Conservation (phyloP, 768 basidiomycete species). For the Coprinopsis cinerea region DNA sequence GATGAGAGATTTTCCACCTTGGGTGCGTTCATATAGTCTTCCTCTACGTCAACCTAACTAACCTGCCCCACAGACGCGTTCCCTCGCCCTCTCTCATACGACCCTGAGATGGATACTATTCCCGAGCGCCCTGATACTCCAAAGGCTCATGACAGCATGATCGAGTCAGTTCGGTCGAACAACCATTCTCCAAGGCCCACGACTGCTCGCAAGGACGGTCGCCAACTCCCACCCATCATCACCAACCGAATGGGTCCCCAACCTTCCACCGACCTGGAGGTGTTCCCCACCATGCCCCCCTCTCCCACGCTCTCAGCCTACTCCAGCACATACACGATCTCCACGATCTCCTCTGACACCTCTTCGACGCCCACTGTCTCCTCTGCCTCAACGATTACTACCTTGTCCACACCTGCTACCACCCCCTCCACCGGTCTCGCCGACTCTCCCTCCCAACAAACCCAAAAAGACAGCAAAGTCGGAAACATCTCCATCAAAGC, state of each 20-base stretch:
- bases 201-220: conserved; percentile 5
- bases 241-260: too few species aligned
- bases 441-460: neutral
- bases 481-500: conserved; percentile 56
- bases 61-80: conserved; percentile 29
- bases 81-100: conserved; percentile 34
- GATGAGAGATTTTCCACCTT: conserved; percentile 28
- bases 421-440: neutral
- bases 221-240: conserved; percentile 5
- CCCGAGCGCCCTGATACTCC: conserved; percentile 17
- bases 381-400: neutral
- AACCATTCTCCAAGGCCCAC: conserved; percentile 14
- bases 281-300: conserved; percentile 32
- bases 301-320: conserved; percentile 27
- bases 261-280: too few species aligned
- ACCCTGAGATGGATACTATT: conserved; percentile 18
- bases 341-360: neutral
- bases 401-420: neutral
- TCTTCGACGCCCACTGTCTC: neutral
- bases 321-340: conserved; percentile 18
- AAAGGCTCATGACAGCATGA: too few species aligned
- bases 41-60: conserved; percentile 1
- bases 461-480: conserved; percentile 3
- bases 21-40: conserved; percentile 25
- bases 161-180: too few species aligned